Conservation (phyloP, 169 alveolate species). For the Plasmodium gonderi region DNA sequence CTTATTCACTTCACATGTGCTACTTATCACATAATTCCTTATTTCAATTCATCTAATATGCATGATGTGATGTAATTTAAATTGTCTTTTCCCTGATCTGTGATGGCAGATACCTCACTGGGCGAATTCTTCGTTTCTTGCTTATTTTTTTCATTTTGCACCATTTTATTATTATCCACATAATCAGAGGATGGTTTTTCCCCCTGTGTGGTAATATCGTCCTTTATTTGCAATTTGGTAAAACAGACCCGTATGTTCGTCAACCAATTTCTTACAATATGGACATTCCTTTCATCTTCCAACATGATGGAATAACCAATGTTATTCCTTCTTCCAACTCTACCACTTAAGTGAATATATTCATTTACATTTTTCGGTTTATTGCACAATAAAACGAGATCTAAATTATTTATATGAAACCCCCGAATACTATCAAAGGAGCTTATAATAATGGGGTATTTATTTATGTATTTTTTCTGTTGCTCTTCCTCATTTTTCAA, state of each 20-base stretch:
- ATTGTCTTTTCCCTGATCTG: background rate
- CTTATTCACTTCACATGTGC: background rate
- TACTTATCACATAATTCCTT: background rate
- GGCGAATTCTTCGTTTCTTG: background rate
- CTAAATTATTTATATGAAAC: constrained; percentile 62
- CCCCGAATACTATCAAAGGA: constrained; percentile 73
- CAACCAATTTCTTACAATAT: constrained; percentile 56
- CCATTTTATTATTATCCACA: background rate
- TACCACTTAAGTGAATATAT: constrained; percentile 66
- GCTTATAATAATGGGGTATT: constrained; percentile 64
- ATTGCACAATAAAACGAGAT: constrained; percentile 57
- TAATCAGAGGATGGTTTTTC: no score
- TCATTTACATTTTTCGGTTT: constrained; percentile 67
- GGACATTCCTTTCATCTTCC: constrained; percentile 63
- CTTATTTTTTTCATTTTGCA: background rate
- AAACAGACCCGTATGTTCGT: constrained; percentile 24
- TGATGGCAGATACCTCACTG: background rate
- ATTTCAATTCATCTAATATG: constrained; percentile 31
- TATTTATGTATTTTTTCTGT: constrained; percentile 19
- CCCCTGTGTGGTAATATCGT: background rate
- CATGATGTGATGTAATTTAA: constrained; percentile 46
- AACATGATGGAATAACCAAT: constrained; percentile 39
- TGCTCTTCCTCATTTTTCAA: background rate
- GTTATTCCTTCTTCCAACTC: constrained; percentile 66
- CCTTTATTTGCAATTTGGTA: constrained; percentile 28